These are phyloP conservation scores for Blepharisma undulans DNA, from an alignment of 169 alveolate species.

Conservation along the genomic window DNA sequence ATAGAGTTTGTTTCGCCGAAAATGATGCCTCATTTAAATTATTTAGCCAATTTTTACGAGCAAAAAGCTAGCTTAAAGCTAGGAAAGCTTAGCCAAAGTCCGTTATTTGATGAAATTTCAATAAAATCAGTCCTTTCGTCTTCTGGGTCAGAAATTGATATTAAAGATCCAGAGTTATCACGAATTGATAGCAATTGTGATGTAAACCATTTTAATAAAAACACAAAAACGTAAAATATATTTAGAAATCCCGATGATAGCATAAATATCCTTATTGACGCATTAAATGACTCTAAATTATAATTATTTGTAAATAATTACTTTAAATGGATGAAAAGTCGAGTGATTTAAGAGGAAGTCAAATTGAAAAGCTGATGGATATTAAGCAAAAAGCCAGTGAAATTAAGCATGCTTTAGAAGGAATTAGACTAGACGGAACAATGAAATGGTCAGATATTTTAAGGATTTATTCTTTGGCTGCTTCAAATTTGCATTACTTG, in stretches of 20 bases:
- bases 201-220: background rate
- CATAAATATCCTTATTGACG: background rate
- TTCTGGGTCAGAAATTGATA: background rate
- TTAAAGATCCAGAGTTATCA: background rate
- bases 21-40: background rate
- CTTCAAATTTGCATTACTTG: background rate
- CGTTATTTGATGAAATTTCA: background rate
- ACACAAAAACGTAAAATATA: background rate
- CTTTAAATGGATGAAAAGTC: background rate
- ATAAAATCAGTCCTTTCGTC: background rate
- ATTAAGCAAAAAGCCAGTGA: background rate
- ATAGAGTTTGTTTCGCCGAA: background rate
- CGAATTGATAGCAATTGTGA: background rate
- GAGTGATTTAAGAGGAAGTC: background rate
- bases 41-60: background rate
- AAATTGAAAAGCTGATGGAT: background rate
- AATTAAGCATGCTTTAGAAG: background rate
- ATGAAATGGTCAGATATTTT: background rate
- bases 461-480: background rate
- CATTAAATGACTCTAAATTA: background rate
- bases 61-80: background rate
- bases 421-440: background rate
- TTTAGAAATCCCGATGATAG: background rate
- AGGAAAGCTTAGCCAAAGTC: background rate
- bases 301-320: background rate